Evolutionary conservation across 2,329 filamentous ascomycete species (phyloP).

Genomic region (Gnomoniopsis sp.): DNA sequence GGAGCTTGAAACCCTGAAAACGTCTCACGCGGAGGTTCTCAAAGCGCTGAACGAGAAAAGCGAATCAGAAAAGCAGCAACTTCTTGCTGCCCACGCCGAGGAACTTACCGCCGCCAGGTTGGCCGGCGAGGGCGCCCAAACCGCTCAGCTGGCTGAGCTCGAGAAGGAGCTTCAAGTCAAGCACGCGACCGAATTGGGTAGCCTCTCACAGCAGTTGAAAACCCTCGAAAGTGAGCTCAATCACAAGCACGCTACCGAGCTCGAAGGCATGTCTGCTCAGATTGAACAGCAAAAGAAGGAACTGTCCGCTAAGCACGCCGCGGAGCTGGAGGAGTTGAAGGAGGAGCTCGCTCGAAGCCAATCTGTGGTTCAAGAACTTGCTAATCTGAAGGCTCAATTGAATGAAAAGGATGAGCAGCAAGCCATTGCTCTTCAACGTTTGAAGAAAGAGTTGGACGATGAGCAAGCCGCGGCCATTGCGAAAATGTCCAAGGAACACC

Average conservation of each 20-base stretch:
- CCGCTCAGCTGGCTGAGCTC: slow-evolving; percentile 23
- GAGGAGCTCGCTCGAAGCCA: slow-evolving; percentile 30
- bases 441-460: slow-evolving; percentile 39
- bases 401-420: slow-evolving; percentile 32
- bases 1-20: slow-evolving; percentile 40
- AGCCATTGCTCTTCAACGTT: slow-evolving; percentile 32
- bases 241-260: slow-evolving; percentile 30
- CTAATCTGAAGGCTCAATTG: slow-evolving; percentile 29
- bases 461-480: slow-evolving; percentile 44
- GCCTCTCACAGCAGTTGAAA: slow-evolving; percentile 12
- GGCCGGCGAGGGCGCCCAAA: slow-evolving; percentile 24
- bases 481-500: slow-evolving; percentile 40
- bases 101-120: slow-evolving; percentile 26
- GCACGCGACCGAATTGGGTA: slow-evolving; percentile 8
- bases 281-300: slow-evolving; percentile 13
- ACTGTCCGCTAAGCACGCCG: slow-evolving; percentile 26
- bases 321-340: slow-evolving; percentile 34
- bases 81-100: slow-evolving; percentile 31
- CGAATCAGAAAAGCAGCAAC: slow-evolving; percentile 35
- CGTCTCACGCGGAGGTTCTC: slow-evolving; percentile 40
- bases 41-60: slow-evolving; percentile 40
- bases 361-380: slow-evolving; percentile 28
- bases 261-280: slow-evolving; percentile 14
- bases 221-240: slow-evolving; percentile 16
- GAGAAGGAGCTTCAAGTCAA: slow-evolving; percentile 24